Base-by-base conservation (phyloP, 371 early-diverging fungal genomes). In the Chytridium lagenaria region DNA sequence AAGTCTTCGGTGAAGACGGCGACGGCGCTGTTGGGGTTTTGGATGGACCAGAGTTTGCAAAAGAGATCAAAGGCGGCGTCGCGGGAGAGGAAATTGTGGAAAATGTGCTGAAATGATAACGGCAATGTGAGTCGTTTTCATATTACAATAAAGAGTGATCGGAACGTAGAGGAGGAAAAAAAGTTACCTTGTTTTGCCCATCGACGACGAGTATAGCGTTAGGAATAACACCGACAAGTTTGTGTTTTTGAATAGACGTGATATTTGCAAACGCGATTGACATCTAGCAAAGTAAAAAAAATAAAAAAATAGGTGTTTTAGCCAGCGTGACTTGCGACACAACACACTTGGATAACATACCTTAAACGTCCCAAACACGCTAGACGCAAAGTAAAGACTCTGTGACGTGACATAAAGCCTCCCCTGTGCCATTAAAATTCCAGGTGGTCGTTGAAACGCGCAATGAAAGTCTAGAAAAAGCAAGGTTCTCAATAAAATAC, bases 31-130 rank as follows among this genome's bases (percentile, higher is more conserved):
- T 31, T 34, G 28, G 63, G 38, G 34, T 38, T 61, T 34, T 61
- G 7, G 23, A 31, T 23, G 63, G 23, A 7, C 63, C 63, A 61
- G 23, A 36, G 33, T 15, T 38, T 31, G 33, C 63, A 61, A 5
- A 61, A 23, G 5, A 61, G 63, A 23, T 61, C 63, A 23, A 61
- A 61, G 19, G 63, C 63, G 26, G 63, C 7, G 28, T 61, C 63
- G 33, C 63, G 23, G 33, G 63, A 61, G 34, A 61, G 63, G 34
- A 61, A 61, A 34, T 61, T 61, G 63, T 61, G 63, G 63, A 61
- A 61, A 33, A 61, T 31, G 38, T 61, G 63, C 63, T 57, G 26
- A 10, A 26, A n/a, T 49, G 50, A 12, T 49, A n/a, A 49, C 15
- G 50, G 15, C 15, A 49, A 15, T 49, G 50, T n/a, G 50, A 49